phyloP scores from a whole-genome alignment of 306 rosid species.

The Corylus americana region DNA sequence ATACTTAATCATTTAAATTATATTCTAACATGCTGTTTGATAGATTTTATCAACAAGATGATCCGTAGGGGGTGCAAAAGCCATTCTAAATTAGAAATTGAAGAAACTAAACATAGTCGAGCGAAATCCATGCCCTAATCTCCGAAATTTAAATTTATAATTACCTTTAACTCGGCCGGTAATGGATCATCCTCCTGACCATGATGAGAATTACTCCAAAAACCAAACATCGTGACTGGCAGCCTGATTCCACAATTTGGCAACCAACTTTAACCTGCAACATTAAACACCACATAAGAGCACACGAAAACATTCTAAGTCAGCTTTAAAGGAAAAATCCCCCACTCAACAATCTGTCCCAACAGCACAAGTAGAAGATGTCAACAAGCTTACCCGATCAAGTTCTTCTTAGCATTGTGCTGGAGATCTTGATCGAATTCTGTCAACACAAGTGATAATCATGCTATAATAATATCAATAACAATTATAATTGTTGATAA shows the following conservation, averaged over 20 bases:
- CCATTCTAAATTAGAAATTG: not conserved
- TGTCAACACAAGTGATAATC: not conserved
- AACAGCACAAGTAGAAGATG: not conserved
- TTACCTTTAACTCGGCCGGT: slow-evolving; percentile 38
- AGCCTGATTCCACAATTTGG: not conserved
- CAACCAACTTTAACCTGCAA: slow-evolving; percentile 15
- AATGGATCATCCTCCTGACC: slow-evolving; percentile 36
- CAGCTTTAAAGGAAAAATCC: not conserved
- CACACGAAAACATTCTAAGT: not conserved
- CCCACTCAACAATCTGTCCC: not conserved
- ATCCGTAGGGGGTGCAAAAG: too few species aligned
- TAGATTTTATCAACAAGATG: too few species aligned
- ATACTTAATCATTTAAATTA: too few species aligned
- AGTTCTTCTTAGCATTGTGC: not conserved
- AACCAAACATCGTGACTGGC: slow-evolving; percentile 35
- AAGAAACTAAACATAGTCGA: not conserved
- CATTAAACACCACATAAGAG: slow-evolving; percentile 1
- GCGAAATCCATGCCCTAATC: not conserved
- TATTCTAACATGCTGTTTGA: too few species aligned
- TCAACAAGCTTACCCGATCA: not conserved
- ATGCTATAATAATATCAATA: too few species aligned
- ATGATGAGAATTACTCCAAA: slow-evolving; percentile 32
- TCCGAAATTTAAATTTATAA: too few species aligned
- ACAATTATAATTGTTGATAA: not conserved
- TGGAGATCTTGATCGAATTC: too few species aligned